Percentiles rank a stretch among this genome's conserved stretches.
Evolutionary conservation across 257 asterid genomes (phyloP).

Genomic region (Penstemon davidsonii): DNA sequence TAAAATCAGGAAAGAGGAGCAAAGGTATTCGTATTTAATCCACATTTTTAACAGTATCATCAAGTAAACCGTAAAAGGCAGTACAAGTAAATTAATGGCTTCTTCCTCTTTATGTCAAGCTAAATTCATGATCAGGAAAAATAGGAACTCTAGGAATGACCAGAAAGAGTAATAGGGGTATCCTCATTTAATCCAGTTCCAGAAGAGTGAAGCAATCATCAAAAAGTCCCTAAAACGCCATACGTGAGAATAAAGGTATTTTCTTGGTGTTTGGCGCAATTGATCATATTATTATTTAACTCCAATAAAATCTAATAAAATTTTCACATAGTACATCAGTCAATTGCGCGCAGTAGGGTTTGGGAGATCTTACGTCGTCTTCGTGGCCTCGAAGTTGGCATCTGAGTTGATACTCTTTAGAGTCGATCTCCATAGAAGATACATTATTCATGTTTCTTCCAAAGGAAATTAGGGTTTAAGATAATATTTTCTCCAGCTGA

Average conservation of each 20-base stretch:
- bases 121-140: too few species aligned
- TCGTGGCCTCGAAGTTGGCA: constrained; percentile 92
- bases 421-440: constrained; percentile 68
- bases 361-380: constrained; percentile 67
- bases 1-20: too few species aligned
- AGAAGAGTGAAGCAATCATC: constrained; percentile 8
- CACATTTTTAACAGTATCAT: background rate
- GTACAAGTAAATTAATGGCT: too few species aligned
- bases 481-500: too few species aligned
- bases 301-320: background rate
- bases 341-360: background rate
- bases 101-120: too few species aligned
- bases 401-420: constrained; percentile 65
- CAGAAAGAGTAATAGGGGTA: too few species aligned
- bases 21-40: background rate
- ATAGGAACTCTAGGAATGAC: too few species aligned
- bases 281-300: background rate
- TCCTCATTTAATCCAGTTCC: too few species aligned
- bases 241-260: background rate
- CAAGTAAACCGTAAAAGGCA: too few species aligned
- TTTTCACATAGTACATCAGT: background rate
- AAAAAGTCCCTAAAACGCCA: background rate
- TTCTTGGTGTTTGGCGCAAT: background rate
- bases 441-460: constrained; percentile 9
- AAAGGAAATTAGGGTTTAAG: background rate